phyloP scores from a whole-genome alignment of 495 filamentous ascomycete genomes.

The Staphylotrichum longicolle region DNA sequence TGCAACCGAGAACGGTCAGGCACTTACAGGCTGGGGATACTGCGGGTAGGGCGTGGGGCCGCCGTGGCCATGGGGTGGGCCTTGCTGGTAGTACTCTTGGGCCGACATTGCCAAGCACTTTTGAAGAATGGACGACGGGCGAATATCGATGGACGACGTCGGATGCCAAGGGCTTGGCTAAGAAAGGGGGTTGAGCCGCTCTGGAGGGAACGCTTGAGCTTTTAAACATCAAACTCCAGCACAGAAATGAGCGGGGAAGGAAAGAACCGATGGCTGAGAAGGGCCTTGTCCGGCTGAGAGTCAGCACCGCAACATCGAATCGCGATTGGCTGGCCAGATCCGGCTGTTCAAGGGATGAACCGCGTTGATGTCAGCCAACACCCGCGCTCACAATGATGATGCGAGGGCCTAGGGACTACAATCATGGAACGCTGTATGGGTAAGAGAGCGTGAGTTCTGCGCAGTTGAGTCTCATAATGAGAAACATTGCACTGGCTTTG shows the following conservation, averaged over 20 bases:
- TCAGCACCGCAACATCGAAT: no score
- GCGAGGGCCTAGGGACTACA: no score
- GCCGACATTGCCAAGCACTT: slow-evolving; percentile 31
- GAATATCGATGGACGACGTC: slow-evolving; percentile 4
- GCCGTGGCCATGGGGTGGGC: slow-evolving; percentile 25
- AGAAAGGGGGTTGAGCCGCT: background rate
- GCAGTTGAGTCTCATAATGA: no score
- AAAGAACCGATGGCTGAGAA: background rate
- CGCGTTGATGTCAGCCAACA: no score
- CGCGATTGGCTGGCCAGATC: background rate
- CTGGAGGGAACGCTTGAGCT: background rate
- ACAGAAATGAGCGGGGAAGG: background rate
- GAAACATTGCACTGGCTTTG: no score
- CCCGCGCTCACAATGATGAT: no score
- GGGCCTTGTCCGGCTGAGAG: background rate
- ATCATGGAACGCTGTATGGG: no score
- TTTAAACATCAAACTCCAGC: background rate
- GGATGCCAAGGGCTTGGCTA: slow-evolving; percentile 15
- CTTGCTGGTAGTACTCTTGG: slow-evolving; percentile 36
- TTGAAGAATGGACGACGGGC: background rate
- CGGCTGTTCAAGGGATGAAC: no score
- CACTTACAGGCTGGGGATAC: slow-evolving; percentile 33
- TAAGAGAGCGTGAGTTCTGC: no score
- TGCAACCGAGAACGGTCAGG: no score
- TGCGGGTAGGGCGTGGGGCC: slow-evolving; percentile 25